These are phyloP conservation scores for Quercus wislizeni DNA, from an alignment of 306 rosid genomes.

Conservation along the genomic window DNA sequence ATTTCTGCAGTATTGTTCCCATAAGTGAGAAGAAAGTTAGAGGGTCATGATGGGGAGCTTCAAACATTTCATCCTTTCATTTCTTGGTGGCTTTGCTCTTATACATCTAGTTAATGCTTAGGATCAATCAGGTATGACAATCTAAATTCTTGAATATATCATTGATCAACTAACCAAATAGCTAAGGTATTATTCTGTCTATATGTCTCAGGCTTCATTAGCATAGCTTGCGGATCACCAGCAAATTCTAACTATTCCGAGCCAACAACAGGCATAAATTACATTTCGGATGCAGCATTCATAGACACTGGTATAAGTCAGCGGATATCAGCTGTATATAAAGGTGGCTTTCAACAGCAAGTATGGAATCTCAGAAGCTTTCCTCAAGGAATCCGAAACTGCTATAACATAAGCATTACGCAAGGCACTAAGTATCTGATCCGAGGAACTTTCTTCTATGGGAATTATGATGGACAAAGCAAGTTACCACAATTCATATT, in stretches of 20 bases:
- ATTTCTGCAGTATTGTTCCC: background rate
- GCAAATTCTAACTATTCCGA: constrained; percentile 12
- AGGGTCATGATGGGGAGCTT: constrained; percentile 20
- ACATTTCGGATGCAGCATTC: constrained; percentile 19
- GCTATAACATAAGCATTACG: constrained; percentile 40
- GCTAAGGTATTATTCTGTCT: background rate
- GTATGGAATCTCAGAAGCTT: constrained; percentile 34
- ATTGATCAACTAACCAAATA: too few relatives aligned
- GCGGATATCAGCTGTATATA: background rate
- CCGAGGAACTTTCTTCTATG: constrained; percentile 38
- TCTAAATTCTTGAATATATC: too few relatives aligned
- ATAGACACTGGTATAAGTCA: constrained; percentile 19
- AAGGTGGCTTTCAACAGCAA: constrained; percentile 16
- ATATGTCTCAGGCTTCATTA: constrained; percentile 39
- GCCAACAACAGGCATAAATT: constrained; percentile 7
- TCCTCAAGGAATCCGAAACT: constrained; percentile 50
- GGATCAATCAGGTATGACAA: too few relatives aligned
- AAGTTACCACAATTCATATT: constrained; percentile 36
- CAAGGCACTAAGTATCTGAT: constrained; percentile 35
- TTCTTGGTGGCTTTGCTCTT: background rate
- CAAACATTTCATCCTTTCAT: background rate
- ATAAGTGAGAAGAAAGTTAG: background rate
- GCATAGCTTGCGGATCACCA: constrained; percentile 39
- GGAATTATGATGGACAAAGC: constrained; percentile 39
- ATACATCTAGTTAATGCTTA: background rate